Percentiles rank a stretch among this genome's conserved stretches.
Conservation (phyloP, 192 early-diverging fungal genomes). For the Linnemannia zychae region DNA sequence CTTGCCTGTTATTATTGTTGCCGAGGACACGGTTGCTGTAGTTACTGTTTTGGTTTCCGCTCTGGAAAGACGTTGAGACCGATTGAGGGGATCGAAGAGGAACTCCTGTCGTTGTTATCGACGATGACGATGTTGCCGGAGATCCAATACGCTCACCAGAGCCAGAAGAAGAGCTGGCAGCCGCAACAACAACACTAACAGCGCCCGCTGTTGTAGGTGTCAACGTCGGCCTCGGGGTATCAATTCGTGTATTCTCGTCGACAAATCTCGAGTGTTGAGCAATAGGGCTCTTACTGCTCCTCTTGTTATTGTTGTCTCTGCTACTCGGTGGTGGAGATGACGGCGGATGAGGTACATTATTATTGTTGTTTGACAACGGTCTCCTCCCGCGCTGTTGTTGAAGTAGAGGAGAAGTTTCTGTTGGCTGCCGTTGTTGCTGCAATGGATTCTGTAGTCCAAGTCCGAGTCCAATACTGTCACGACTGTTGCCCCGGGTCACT, state of each 20-base stretch:
- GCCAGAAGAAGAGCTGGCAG: no score
- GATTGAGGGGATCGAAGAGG: conserved; percentile 30
- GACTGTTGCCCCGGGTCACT: conserved; percentile 27
- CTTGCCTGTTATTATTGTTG: conserved; percentile 11
- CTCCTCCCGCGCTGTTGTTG: background rate
- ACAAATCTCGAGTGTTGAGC: conserved; percentile 42
- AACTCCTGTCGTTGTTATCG: background rate
- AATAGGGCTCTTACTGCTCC: conserved; percentile 19
- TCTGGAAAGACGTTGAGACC: background rate
- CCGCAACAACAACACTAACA: background rate
- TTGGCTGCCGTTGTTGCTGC: background rate
- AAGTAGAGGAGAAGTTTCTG: background rate
- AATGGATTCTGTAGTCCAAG: background rate
- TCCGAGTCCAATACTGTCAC: conserved; percentile 21
- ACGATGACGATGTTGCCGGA: background rate
- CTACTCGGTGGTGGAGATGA: conserved; percentile 24
- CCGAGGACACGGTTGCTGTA: conserved; percentile 19
- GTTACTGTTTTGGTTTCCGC: background rate
- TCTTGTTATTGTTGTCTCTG: conserved; percentile 6
- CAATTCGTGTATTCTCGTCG: conserved; percentile 46
- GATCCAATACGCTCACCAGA: background rate
- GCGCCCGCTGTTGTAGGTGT: conserved; percentile 8
- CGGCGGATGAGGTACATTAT: conserved; percentile 20
- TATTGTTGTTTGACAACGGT: background rate
- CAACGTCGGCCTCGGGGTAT: conserved; percentile 40